phyloP scores from a whole-genome alignment of 257 asterid genomes.

The Striga asiatica region DNA sequence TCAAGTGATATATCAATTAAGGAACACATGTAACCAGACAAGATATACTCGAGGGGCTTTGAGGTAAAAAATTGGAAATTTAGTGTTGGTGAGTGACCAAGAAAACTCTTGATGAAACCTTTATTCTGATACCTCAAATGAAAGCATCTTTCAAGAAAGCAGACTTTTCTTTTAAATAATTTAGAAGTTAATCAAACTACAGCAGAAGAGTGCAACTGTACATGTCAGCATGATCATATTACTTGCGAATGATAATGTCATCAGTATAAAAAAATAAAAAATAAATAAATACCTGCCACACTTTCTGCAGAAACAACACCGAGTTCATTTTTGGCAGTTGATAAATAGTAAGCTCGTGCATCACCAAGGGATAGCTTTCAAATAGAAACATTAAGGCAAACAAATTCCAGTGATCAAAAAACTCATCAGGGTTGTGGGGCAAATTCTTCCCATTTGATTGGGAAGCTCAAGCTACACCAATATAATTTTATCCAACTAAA shows the following conservation, averaged over 20 bases:
- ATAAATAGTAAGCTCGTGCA: slow-evolving; percentile 84
- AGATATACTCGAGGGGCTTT: neutral
- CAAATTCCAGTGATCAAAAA: neutral
- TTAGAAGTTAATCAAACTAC: too few species aligned
- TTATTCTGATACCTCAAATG: too few species aligned
- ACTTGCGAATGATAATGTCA: too few species aligned
- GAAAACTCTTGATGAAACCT: neutral
- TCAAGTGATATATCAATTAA: neutral
- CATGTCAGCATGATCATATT: too few species aligned
- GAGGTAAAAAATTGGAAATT: neutral
- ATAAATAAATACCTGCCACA: slow-evolving; percentile 48
- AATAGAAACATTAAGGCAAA: slow-evolving; percentile 26
- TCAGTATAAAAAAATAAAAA: too few species aligned
- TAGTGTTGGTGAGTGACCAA: neutral
- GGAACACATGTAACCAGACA: neutral
- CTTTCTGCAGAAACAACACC: slow-evolving; percentile 95
- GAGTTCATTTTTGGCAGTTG: slow-evolving; percentile 87
- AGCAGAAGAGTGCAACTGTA: too few species aligned
- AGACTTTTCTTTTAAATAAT: too few species aligned
- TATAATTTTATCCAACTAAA: neutral
- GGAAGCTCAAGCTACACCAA: neutral
- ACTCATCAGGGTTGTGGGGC: neutral
- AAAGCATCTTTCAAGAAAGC: too few species aligned
- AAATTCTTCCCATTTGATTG: neutral
- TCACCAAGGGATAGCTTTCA: slow-evolving; percentile 91